Evolutionary conservation across 2,329 filamentous ascomycete species (phyloP).

Genomic region (Ophiostoma piceae): DNA sequence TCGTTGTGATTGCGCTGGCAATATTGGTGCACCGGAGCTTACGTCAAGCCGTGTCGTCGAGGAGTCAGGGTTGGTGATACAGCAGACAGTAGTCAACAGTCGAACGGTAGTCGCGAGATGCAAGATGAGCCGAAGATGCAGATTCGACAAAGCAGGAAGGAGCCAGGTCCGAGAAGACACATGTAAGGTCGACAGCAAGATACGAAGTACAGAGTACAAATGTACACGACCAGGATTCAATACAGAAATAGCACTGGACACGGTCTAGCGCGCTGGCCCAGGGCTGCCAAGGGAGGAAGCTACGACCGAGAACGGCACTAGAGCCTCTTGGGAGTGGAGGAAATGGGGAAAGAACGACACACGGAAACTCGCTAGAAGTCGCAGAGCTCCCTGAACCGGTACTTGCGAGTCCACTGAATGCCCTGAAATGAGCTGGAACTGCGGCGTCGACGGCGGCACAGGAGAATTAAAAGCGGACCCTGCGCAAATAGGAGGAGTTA

Average conservation of each 20-base stretch:
- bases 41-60: not conserved
- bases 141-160: not conserved
- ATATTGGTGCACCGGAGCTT: not conserved
- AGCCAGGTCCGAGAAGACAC: constrained; percentile 11
- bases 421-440: not conserved
- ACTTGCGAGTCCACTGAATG: not conserved
- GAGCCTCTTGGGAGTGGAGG: not conserved
- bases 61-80: not conserved
- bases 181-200: not conserved
- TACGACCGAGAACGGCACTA: not conserved
- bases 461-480: not conserved
- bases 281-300: not conserved
- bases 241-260: constrained; percentile 2
- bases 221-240: not conserved
- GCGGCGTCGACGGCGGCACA: not conserved
- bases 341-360: not conserved
- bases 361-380: not conserved
- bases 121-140: not conserved
- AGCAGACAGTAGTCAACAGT: not conserved
- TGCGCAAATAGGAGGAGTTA: constrained; percentile 1
- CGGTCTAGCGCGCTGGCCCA: constrained; percentile 1
- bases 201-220: too few species aligned
- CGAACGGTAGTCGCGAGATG: not conserved
- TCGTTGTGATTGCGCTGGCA: not conserved
- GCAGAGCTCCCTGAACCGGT: not conserved